Conservation (phyloP, 352 stramenopile species). For the Phytopythium montanum region DNA sequence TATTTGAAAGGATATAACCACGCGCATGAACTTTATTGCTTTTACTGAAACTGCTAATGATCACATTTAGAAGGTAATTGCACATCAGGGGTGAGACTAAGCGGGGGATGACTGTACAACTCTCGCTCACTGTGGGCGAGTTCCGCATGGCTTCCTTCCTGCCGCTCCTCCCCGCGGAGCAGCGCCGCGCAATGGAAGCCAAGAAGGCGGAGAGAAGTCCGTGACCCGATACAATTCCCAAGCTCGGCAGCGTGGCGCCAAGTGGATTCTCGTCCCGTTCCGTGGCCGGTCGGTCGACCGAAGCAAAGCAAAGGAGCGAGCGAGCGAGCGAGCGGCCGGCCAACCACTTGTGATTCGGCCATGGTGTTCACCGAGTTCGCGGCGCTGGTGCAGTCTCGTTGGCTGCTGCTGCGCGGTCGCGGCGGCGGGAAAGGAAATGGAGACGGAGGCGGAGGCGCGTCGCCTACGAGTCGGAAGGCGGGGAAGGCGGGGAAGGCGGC, state of each 20-base stretch:
- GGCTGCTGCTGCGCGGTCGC: slow-evolving; percentile 23
- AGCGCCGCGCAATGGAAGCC: neutral
- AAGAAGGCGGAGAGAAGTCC: too few relatives aligned
- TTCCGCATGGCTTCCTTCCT: neutral
- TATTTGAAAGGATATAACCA: neutral
- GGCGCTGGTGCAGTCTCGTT: slow-evolving; percentile 27
- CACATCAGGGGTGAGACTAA: too few relatives aligned
- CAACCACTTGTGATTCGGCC: slow-evolving; percentile 3
- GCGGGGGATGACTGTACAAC: too few relatives aligned
- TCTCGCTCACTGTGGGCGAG: too few relatives aligned
- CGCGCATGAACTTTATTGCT: too few relatives aligned
- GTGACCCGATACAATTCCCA: too few relatives aligned
- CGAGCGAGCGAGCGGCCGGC: neutral
- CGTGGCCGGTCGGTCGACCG: neutral
- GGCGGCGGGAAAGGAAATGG: slow-evolving; percentile 10
- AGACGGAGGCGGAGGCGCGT: slow-evolving; percentile 12
- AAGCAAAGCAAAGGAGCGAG: neutral
- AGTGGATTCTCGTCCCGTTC: neutral
- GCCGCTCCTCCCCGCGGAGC: neutral
- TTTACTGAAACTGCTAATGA: too few relatives aligned
- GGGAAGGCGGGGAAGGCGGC: slow-evolving; percentile 24
- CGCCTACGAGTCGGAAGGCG: slow-evolving; percentile 18
- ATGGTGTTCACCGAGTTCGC: slow-evolving; percentile 42
- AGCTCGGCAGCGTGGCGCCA: neutral
- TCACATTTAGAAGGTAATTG: too few relatives aligned